Evolutionary conservation across 257 asterid species (phyloP).

Genomic region (Ligustrum vulgare): DNA sequence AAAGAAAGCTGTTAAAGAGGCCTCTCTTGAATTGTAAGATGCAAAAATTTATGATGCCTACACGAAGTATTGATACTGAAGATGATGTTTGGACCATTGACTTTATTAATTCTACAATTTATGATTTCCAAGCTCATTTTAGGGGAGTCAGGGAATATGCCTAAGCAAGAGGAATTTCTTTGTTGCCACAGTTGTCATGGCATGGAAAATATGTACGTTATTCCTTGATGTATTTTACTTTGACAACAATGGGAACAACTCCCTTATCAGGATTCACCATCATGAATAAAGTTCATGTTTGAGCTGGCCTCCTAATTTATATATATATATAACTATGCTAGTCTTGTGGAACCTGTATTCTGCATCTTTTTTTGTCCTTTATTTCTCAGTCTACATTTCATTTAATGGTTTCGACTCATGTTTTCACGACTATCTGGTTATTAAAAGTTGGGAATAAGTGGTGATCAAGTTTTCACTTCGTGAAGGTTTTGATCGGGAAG

Average conservation of each 20-base stretch:
- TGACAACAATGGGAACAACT: not conserved
- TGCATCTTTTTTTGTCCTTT: not conserved
- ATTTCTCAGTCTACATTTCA: constrained; percentile 1
- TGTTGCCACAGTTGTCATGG: too few relatives aligned
- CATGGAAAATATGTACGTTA: not conserved
- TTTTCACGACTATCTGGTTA: not conserved
- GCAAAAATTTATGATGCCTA: not conserved
- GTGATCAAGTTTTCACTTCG: constrained; percentile 12
- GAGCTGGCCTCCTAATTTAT: not conserved
- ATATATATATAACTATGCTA: too few relatives aligned
- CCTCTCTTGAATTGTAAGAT: not conserved
- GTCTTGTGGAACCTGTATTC: not conserved
- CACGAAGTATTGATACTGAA: not conserved
- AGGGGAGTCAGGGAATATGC: not conserved
- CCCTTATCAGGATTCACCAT: not conserved
- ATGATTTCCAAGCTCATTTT: not conserved
- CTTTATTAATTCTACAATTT: not conserved
- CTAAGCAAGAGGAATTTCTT: not conserved
- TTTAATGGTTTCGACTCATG: not conserved
- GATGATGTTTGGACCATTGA: not conserved
- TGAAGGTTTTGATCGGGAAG: constrained; percentile 76
- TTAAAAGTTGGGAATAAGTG: not conserved
- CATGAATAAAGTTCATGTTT: not conserved
- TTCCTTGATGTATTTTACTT: not conserved
- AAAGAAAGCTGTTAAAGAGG: not conserved